A percentile compares a stretch with the other conserved stretches of the same genome.
These are phyloP conservation scores for Pleoardoris graminearum DNA, from an alignment of 2,329 filamentous ascomycete genomes.

Conservation along the genomic window DNA sequence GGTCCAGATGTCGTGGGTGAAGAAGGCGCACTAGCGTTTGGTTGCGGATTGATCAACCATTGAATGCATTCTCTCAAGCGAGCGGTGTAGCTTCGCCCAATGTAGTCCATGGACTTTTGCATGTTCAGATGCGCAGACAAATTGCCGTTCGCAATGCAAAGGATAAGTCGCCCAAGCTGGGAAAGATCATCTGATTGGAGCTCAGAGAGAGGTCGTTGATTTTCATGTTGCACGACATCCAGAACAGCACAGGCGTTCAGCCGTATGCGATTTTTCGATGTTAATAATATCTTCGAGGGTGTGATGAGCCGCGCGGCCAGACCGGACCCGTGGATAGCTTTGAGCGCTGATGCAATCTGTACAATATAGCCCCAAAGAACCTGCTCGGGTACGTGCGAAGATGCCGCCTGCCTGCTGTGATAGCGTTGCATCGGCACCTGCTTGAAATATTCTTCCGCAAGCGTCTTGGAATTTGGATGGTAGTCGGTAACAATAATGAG, in stretches of 20 bases:
- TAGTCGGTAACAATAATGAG: slow-evolving; percentile 94
- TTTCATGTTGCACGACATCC: slow-evolving; percentile 85
- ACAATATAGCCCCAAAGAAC: slow-evolving; percentile 90
- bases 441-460: slow-evolving; percentile 78
- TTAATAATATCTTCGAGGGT: slow-evolving; percentile 84
- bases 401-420: slow-evolving; percentile 41
- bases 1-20: slow-evolving; percentile 30
- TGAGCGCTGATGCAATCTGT: slow-evolving; percentile 86
- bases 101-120: slow-evolving; percentile 72
- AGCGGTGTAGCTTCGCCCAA: slow-evolving; percentile 74
- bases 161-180: slow-evolving; percentile 79
- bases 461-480: slow-evolving; percentile 85
- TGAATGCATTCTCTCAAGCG: slow-evolving; percentile 77
- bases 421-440: slow-evolving; percentile 39
- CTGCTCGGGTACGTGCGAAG: slow-evolving; percentile 62
- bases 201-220: slow-evolving; percentile 68
- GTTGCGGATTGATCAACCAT: slow-evolving; percentile 73
- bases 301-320: slow-evolving; percentile 86
- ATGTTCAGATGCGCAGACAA: slow-evolving; percentile 63
- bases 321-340: slow-evolving; percentile 77
- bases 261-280: slow-evolving; percentile 85
- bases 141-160: slow-evolving; percentile 77
- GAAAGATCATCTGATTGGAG: slow-evolving; percentile 86
- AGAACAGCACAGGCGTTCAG: slow-evolving; percentile 86
- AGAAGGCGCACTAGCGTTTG: slow-evolving; percentile 30